Evolutionary conservation across 2,329 filamentous ascomycete species (phyloP).

Genomic region (Chrysosporium keratinophilum): DNA sequence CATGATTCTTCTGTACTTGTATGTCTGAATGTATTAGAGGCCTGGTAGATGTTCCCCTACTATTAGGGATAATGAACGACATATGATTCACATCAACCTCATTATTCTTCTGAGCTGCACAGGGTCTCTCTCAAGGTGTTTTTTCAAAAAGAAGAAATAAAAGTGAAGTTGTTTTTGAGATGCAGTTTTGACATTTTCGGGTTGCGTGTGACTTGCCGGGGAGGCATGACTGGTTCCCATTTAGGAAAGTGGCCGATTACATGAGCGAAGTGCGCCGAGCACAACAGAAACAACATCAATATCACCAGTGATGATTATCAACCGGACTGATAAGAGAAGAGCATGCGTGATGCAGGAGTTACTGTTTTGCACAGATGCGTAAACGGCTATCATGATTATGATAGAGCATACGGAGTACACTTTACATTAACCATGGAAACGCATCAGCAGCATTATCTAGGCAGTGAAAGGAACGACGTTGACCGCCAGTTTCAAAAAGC

Average conservation of each 20-base stretch:
- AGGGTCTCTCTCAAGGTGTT: background rate
- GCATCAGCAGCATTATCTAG: too few relatives aligned
- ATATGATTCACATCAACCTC: background rate
- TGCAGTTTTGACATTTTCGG: background rate
- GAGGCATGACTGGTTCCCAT: background rate
- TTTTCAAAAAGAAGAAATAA: background rate
- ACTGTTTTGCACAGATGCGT: too few relatives aligned
- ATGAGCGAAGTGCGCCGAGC: background rate
- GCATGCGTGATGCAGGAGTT: too few relatives aligned
- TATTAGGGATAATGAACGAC: background rate
- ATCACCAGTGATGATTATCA: background rate
- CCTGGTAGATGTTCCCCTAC: background rate
- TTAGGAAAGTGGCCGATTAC: background rate
- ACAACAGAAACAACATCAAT: background rate
- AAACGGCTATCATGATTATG: too few relatives aligned
- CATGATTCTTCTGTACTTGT: background rate
- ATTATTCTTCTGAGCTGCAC: background rate
- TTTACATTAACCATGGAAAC: too few relatives aligned
- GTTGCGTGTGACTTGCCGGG: background rate
- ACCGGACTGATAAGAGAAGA: background rate
- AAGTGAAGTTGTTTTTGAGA: too few relatives aligned
- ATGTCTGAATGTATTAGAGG: constrained; percentile 1
- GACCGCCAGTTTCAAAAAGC: too few relatives aligned
- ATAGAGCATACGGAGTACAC: too few relatives aligned
- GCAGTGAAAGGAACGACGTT: too few relatives aligned